Evolutionary conservation across 495 filamentous ascomycete species (phyloP), one percentile per base, ranked within the genome.

Genomic region (Echria macrotheca): DNA sequence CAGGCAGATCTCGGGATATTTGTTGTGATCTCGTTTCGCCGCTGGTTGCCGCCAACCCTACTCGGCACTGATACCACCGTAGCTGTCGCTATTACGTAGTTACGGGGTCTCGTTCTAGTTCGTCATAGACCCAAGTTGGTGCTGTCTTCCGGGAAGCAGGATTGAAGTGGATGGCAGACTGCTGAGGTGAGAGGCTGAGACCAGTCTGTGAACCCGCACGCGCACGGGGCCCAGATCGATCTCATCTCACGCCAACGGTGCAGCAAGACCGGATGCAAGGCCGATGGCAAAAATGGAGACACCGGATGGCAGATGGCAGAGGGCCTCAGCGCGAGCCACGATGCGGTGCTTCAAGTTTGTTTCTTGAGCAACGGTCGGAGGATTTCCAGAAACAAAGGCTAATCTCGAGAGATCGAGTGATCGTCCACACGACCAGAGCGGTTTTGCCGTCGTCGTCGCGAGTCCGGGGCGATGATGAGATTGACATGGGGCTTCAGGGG

Each of bases 351-450:
- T 50, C 49, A 53, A 43, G 54, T 28, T 44, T 59, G 59, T 65
- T 65, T 59, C 59, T 49, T 33, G 19, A 50, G 49, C 63, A 65
- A 59, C 50, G 47, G 38, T 50, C 48, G 50, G 60, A 55, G 49
- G 45, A 37, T 50, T 50, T 50, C 52, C 55, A 57, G 64, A 66
- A 68, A 68, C 65, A 63, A 61, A 61, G 59, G 58, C 59, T 59
- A 64, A 65, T 55, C 53, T 57, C 54, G 45, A 57, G 32, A 54
- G 56, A 57, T 60, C 54, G 32, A 36, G 49, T 45, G 46, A 38
- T 53, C 50, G 15, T 49, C 35, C 31, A 19, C 29, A 43, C 15
- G 14, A 35, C 24, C 23, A 40, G 52, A 33, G 36, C 32, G 15
- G 37, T 37, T 44, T 50, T 37, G 52, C 23, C 44, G 45, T 48